Evolutionary conservation across 2,329 filamentous ascomycete species (phyloP).

Genomic region (Cyclaneusma minus): DNA sequence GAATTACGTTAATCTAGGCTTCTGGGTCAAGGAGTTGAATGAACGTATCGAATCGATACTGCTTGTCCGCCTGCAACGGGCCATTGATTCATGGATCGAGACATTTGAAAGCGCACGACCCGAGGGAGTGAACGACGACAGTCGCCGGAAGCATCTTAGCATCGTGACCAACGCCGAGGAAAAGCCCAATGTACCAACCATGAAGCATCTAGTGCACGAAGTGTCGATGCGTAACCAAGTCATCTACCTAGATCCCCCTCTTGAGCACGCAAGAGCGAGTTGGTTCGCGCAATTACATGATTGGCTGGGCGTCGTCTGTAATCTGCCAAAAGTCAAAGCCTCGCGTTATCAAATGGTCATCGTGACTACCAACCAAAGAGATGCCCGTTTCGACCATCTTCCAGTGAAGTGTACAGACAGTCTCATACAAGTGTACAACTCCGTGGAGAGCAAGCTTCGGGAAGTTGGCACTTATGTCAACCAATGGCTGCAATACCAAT

Average conservation of each 20-base stretch:
- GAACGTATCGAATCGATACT: constrained; percentile 68
- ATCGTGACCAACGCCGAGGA: constrained; percentile 24
- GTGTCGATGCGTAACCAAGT: constrained; percentile 97
- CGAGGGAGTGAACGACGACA: constrained; percentile 29
- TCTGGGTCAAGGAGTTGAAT: constrained; percentile 84
- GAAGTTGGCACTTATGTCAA: constrained; percentile 79
- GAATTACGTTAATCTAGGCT: constrained; percentile 82
- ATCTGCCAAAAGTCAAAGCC: constrained; percentile 85
- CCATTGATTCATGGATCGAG: constrained; percentile 74
- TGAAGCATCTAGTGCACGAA: constrained; percentile 70
- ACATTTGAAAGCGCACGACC: constrained; percentile 52
- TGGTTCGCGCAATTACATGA: constrained; percentile 89
- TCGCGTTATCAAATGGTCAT: constrained; percentile 86
- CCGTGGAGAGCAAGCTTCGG: constrained; percentile 68
- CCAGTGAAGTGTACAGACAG: constrained; percentile 69
- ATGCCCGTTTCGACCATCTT: constrained; percentile 67
- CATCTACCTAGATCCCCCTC: constrained; percentile 86
- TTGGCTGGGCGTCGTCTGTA: constrained; percentile 88
- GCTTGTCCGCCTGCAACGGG: constrained; percentile 66
- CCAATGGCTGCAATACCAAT: constrained; percentile 98
- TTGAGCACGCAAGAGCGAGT: constrained; percentile 80
- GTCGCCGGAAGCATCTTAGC: constrained; percentile 32
- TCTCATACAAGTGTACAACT: constrained; percentile 65
- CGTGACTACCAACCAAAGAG: constrained; percentile 47
- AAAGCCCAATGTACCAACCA: constrained; percentile 41